Base-by-base conservation (phyloP, 352 stramenopile species). In the Pythium utonaiense region DNA sequence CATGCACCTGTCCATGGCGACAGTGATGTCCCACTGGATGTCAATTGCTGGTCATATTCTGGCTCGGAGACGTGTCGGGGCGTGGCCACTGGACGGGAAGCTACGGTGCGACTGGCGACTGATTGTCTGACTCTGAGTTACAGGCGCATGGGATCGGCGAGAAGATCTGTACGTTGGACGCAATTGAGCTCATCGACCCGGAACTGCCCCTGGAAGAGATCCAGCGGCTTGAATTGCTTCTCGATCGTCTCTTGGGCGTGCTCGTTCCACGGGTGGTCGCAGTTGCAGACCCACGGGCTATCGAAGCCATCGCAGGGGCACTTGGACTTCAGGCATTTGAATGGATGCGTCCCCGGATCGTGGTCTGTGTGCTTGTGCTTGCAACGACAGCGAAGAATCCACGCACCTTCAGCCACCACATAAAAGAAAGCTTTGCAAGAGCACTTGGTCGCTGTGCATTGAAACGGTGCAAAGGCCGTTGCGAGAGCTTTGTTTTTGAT, bases 281-380 rank as follows among this genome's bases (percentile, higher is more conserved):
- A 93, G 38, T 93, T 95, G 68, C 80, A 93, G 27, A 93, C 73
- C 86, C 82, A 93, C 14, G 83, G 82, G 49, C 78, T 90, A 63
- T 83, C 77, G 54, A 95, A 89, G 33, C 66, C 79, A 1, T 60
- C 50, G 62, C 86, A 95, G 13, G 33, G 34, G 50, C 83, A 93
- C 30, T 73, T 79, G 14, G 68, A 36, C 44, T 89, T 91, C 3
- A 60, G 73, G 71, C 79, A 92, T 2, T 42, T 19, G 56, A 80
- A 81, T 6, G 80, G 75, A 34, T 62, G 51, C 0, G 28, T 36
- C 8, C 59, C 58, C 2, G 82, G 54, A 58, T 93, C 77, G 60
- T 93, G 82, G 21, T 93, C 78, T 0, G 70, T 79, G 69, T 93
- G 86, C 38, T 85, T 84, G 69, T 93, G 82, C 60, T 93, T 93